These are phyloP conservation scores for Casuarina equisetifolia DNA, from an alignment of 306 rosid genomes.

Conservation along the genomic window DNA sequence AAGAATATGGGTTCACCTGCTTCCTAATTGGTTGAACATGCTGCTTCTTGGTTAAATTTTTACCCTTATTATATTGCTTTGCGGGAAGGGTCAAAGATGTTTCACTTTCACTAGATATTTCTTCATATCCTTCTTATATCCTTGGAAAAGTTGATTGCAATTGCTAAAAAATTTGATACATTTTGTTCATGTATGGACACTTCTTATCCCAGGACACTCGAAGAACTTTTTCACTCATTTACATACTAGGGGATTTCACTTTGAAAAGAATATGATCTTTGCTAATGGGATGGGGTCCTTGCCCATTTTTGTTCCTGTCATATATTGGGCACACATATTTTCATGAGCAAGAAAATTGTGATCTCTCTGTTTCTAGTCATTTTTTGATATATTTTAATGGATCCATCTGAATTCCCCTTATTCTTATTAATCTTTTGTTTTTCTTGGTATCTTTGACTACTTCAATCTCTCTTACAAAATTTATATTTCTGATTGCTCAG, in stretches of 20 bases:
- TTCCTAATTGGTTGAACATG: background rate
- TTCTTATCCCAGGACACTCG: background rate
- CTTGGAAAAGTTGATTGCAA: background rate
- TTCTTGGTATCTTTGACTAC: conserved; percentile 2
- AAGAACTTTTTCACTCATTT: background rate
- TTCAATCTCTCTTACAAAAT: background rate
- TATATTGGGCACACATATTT: background rate
- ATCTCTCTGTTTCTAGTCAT: background rate
- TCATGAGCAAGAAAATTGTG: background rate
- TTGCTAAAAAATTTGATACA: background rate
- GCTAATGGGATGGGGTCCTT: background rate
- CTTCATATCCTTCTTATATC: background rate
- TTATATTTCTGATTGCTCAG: conserved; percentile 37
- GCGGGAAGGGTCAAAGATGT: background rate
- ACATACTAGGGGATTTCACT: conserved; percentile 1
- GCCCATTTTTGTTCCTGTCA: background rate
- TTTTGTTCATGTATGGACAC: background rate
- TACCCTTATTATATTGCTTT: background rate
- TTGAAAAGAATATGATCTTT: background rate
- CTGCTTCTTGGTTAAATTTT: background rate
- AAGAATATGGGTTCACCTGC: background rate
- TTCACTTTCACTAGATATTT: background rate
- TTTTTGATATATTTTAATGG: conserved; percentile 7
- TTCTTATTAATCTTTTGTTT: background rate
- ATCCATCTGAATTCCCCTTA: background rate